Evolutionary conservation across 768 basidiomycete genomes (phyloP), one percentile per base, ranked within the genome.

Genomic region (Trametes cingulata): DNA sequence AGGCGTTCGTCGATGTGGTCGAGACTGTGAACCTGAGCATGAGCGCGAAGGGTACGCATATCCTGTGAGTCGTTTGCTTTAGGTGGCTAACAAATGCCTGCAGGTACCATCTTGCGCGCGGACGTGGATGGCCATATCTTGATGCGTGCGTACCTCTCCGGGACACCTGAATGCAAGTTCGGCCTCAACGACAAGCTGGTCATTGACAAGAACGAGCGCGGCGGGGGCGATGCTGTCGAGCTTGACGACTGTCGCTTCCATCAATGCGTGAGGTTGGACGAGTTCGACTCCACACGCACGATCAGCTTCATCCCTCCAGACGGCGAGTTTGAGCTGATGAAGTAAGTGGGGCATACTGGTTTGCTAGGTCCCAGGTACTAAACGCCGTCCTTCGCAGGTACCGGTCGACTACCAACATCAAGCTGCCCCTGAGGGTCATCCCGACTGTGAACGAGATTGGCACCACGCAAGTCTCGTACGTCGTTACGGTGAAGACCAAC

Each of bases 1-100:
- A 99, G 70, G 97, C 97, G 0, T 99, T 98, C 66, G 96, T 99
- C n/a, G 97, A 99, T 71, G 97, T 99, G 9, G 91, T 99, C 43
- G 97, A 99, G 77, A 92, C 84, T 2, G 92, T 99, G 62, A 98
- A 99, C 69, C 73, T 98, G 55, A 88, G 93, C 67, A 97, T 98
- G 95, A 96, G 93, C 72, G 91, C 95, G 2, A 98, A 96, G 78
- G 95, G 95, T 90, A 61, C 7, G 27, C 2, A 13, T 39, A 10
- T 13, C 48, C 1, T 9, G 1, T 39, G 15, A 15, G n/a, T n/a
- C n/a, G n/a, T n/a, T n/a, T n/a, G n/a, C n/a, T n/a, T n/a, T n/a
- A n/a, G n/a, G n/a, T n/a, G n/a, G n/a, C n/a, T n/a, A n/a, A n/a
- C n/a, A n/a, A n/a, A 24, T 2, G 25, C 8, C 65, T 14, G 46